These are phyloP conservation scores for Chloropicon primus DNA, from an alignment of 139 green algal genomes.

Conservation along the genomic window DNA sequence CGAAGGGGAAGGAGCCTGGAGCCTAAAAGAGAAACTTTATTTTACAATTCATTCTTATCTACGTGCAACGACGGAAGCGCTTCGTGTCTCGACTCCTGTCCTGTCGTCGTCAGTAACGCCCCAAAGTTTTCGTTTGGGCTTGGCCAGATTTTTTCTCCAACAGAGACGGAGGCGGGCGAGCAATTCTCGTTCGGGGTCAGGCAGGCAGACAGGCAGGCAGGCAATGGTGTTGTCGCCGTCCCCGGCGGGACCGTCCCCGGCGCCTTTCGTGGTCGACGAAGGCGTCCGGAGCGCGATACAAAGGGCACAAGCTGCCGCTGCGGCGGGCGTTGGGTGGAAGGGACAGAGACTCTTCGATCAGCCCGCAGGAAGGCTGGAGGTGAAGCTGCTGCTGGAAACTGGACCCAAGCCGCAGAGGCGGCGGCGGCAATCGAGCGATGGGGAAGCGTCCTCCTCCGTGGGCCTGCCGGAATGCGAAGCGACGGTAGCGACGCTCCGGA, in stretches of 20 bases:
- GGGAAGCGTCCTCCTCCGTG: neutral
- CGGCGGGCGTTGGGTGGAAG: neutral
- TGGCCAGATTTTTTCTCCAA: no score
- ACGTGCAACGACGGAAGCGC: no score
- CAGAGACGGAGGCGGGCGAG: no score
- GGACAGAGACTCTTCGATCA: no score
- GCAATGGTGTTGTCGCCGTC: neutral
- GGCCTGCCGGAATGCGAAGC: neutral
- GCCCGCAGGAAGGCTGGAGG: neutral
- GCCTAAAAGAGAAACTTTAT: no score
- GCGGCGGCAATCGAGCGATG: no score
- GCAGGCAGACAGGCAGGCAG: no score
- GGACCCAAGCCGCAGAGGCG: neutral
- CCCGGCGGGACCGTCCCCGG: neutral
- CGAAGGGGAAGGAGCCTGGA: neutral
- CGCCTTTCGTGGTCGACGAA: neutral
- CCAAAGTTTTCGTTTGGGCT: no score
- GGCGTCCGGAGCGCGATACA: neutral
- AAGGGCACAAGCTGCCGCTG: neutral
- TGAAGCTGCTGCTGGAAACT: neutral
- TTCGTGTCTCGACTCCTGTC: no score
- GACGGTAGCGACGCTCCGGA: neutral
- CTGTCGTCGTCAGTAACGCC: no score
- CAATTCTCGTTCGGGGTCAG: no score
- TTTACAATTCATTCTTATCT: no score